These are phyloP conservation scores for Nevesoporus exiguus DNA, from an alignment of 768 basidiomycete species.

Conservation along the genomic window DNA sequence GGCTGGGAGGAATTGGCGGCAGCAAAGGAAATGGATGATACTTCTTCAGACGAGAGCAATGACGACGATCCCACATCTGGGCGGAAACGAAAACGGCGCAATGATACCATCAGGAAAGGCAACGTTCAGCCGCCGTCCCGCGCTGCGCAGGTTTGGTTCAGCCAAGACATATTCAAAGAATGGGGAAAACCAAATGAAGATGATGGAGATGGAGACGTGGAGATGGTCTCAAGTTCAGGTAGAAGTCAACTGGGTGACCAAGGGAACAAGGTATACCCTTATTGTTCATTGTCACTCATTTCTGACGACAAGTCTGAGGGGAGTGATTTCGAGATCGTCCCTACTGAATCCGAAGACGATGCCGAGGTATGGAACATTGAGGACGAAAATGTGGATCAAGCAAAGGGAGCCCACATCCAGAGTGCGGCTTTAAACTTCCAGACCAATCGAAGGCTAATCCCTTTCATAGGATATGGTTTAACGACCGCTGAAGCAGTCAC, in stretches of 20 bases:
- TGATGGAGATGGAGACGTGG: constrained; percentile 22
- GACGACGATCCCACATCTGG: constrained; percentile 30
- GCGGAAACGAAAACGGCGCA: constrained; percentile 42
- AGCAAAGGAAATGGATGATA: constrained; percentile 46
- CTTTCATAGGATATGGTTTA: constrained; percentile 66
- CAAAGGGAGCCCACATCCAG: constrained; percentile 59
- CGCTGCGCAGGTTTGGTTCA: constrained; percentile 89
- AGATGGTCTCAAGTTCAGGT: constrained; percentile 28
- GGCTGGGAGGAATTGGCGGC: constrained; percentile 70
- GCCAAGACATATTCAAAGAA: constrained; percentile 81
- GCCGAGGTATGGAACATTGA: constrained; percentile 78
- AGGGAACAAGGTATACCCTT: constrained; percentile 25
- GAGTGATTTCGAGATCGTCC: constrained; percentile 72
- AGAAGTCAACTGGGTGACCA: constrained; percentile 31
- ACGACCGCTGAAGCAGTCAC: constrained; percentile 88
- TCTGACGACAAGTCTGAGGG: constrained; percentile 19
- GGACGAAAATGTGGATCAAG: constrained; percentile 69
- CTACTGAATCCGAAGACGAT: constrained; percentile 55
- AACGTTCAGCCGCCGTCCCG: constrained; percentile 41
- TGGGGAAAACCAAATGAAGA: constrained; percentile 37
- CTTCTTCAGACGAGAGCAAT: constrained; percentile 54
- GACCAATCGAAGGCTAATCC: constrained; percentile 2
- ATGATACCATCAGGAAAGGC: constrained; percentile 38
- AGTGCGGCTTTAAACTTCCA: constrained; percentile 44
- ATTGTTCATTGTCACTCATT: background rate